phyloP scores from a whole-genome alignment of 495 filamentous ascomycete genomes.

The Hypoxylon lienhwacheense region DNA sequence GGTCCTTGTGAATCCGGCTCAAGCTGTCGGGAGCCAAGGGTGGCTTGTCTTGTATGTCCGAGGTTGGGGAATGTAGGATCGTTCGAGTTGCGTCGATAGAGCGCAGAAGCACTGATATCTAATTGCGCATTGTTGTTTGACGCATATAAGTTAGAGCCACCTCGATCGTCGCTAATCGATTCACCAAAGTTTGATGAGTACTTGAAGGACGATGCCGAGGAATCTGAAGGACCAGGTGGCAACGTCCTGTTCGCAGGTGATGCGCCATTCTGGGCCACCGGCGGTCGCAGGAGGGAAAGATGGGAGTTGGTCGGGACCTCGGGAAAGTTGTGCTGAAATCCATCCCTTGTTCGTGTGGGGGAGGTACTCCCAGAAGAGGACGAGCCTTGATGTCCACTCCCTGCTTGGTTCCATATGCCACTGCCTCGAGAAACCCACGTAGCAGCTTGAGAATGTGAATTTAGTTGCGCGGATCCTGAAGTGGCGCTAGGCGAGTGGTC shows the following conservation, averaged over 20 bases:
- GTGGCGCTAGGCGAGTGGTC: slow-evolving; percentile 38
- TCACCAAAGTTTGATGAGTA: slow-evolving; percentile 20
- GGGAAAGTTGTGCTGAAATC: slow-evolving; percentile 19
- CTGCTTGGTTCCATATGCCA: slow-evolving; percentile 20
- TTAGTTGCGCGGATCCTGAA: slow-evolving; percentile 29
- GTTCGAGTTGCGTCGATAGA: slow-evolving; percentile 33
- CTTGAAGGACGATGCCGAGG: slow-evolving; percentile 10
- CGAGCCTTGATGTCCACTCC: slow-evolving; percentile 7
- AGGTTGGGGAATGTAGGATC: slow-evolving; percentile 22
- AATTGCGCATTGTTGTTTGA: slow-evolving; percentile 17
- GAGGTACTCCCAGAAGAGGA: slow-evolving; percentile 26
- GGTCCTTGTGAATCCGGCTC: slow-evolving; percentile 16
- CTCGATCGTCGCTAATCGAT: slow-evolving; percentile 16
- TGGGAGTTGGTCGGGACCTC: slow-evolving; percentile 12
- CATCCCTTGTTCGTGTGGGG: slow-evolving; percentile 27
- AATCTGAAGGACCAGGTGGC: slow-evolving; percentile 26
- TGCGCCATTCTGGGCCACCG: slow-evolving; percentile 19
- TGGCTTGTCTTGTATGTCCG: slow-evolving; percentile 20
- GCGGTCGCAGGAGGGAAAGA: slow-evolving; percentile 13
- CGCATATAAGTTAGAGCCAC: slow-evolving; percentile 7
- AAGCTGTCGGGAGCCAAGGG: slow-evolving; percentile 22
- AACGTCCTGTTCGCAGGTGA: slow-evolving; percentile 16
- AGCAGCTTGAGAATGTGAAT: slow-evolving; percentile 17
- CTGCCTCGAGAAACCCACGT: slow-evolving; percentile 21
- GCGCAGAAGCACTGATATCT: slow-evolving; percentile 7